Evolutionary conservation across 306 rosid species (phyloP).

Genomic region (Castanea crenata): DNA sequence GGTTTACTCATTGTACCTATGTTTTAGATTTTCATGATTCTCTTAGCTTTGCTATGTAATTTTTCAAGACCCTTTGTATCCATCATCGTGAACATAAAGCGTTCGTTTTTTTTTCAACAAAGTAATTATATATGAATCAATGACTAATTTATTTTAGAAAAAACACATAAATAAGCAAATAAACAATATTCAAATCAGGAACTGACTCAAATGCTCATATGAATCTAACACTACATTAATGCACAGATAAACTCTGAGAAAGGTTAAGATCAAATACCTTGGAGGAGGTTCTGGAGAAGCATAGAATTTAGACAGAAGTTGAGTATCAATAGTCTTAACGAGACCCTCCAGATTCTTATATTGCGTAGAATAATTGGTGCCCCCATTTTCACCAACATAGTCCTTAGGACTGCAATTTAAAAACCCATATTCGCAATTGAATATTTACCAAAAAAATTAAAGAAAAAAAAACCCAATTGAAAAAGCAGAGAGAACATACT

Average conservation of each 20-base stretch:
- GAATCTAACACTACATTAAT: no score
- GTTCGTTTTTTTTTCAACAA: no score
- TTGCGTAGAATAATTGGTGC: slow-evolving; percentile 59
- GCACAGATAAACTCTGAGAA: neutral
- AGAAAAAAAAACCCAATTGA: neutral
- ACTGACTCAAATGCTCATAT: no score
- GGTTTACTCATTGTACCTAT: no score
- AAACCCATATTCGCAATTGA: neutral
- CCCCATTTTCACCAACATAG: slow-evolving; percentile 50
- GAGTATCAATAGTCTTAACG: slow-evolving; percentile 45
- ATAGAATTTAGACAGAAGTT: slow-evolving; percentile 54
- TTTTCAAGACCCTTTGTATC: no score
- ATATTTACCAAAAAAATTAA: neutral
- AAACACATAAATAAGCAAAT: no score
- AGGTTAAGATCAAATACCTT: slow-evolving; percentile 38
- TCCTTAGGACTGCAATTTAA: slow-evolving; percentile 57
- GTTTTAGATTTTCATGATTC: no score
- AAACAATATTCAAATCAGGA: no score
- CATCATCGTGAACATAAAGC: no score
- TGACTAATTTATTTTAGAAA: no score
- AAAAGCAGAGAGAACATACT: slow-evolving; percentile 31
- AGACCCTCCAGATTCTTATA: slow-evolving; percentile 70
- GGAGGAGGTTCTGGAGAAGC: slow-evolving; percentile 35
- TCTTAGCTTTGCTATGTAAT: no score
- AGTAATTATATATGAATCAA: no score